A percentile compares a stretch with the other conserved stretches of the same genome.
phyloP scores from a whole-genome alignment of 2,329 filamentous ascomycete species.

The Aspergillus quadricinctus region DNA sequence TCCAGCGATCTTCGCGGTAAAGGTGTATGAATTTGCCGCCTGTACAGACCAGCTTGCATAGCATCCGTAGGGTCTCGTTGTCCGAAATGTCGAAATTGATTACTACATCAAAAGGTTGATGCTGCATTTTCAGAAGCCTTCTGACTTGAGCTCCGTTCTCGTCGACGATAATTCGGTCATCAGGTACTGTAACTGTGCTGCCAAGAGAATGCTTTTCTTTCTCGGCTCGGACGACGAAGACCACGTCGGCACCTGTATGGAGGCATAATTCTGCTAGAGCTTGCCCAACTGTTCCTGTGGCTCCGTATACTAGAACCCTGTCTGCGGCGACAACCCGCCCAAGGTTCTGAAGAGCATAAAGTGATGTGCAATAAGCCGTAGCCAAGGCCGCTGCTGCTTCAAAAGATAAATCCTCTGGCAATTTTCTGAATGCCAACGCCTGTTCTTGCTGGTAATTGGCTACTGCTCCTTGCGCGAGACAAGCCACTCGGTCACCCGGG shows the following conservation, averaged over 20 bases:
- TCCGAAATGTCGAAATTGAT: conserved; percentile 7
- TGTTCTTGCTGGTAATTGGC: conserved; percentile 14
- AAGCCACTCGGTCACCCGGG: conserved; percentile 22
- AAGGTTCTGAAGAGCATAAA: conserved; percentile 16
- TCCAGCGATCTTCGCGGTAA: neutral
- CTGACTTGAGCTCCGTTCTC: conserved; percentile 3
- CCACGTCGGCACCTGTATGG: conserved; percentile 2
- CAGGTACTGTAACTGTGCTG: conserved; percentile 6
- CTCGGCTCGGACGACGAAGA: conserved; percentile 11
- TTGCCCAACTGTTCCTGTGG: conserved; percentile 17
- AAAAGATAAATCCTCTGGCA: conserved; percentile 16
- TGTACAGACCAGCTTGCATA: conserved; percentile 19
- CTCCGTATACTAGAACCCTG: conserved; percentile 27
- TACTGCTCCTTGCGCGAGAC: conserved; percentile 14
- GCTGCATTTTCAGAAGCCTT: neutral
- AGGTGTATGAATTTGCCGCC: conserved; percentile 32
- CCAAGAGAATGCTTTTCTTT: neutral
- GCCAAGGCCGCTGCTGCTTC: conserved; percentile 21
- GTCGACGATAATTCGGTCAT: conserved; percentile 10
- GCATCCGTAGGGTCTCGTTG: neutral
- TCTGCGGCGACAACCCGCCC: conserved; percentile 15
- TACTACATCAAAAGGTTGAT: conserved; percentile 11
- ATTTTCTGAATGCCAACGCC: conserved; percentile 16
- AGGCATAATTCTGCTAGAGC: conserved; percentile 19
- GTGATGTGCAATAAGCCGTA: conserved; percentile 18